phyloP scores from a whole-genome alignment of 2,329 filamentous ascomycete species.

The Fusarium domesticum region DNA sequence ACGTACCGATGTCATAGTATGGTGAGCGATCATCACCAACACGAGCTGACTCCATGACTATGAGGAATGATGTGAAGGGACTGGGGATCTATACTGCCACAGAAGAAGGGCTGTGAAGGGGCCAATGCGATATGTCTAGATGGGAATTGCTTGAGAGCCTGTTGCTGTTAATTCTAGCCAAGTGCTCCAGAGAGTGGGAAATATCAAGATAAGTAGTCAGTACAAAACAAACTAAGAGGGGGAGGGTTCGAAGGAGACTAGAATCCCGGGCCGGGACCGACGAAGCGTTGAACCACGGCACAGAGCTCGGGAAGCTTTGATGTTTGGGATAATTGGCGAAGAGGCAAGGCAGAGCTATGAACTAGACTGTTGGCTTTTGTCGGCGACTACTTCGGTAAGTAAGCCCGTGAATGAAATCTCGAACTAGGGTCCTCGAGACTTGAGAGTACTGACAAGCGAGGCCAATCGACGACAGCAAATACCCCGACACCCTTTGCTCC shows the following conservation, averaged over 20 bases:
- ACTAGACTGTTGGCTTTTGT: background rate
- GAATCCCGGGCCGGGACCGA: background rate
- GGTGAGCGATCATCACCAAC: conserved; percentile 14
- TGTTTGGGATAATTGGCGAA: background rate
- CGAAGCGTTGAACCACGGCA: conserved; percentile 6
- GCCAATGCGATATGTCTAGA: background rate
- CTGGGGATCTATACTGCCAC: conserved; percentile 4
- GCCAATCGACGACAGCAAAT: conserved; percentile 11
- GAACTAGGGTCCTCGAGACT: conserved; percentile 2
- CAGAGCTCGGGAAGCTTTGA: background rate
- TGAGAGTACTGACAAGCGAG: too few species aligned
- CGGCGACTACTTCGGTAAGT: background rate
- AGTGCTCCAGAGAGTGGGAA: background rate
- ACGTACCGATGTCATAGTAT: conserved; percentile 47
- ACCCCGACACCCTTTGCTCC: conserved; percentile 6
- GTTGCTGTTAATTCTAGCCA: background rate
- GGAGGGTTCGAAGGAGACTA: background rate
- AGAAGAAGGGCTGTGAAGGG: background rate
- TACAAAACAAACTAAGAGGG: background rate
- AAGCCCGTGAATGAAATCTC: background rate
- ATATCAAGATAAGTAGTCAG: background rate
- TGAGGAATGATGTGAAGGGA: too few species aligned
- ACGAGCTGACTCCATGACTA: background rate
- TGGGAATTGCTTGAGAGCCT: background rate
- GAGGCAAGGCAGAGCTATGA: background rate